These are phyloP conservation scores for Nothomitra cinnamomea DNA, from an alignment of 2,329 filamentous ascomycete genomes.

Conservation along the genomic window DNA sequence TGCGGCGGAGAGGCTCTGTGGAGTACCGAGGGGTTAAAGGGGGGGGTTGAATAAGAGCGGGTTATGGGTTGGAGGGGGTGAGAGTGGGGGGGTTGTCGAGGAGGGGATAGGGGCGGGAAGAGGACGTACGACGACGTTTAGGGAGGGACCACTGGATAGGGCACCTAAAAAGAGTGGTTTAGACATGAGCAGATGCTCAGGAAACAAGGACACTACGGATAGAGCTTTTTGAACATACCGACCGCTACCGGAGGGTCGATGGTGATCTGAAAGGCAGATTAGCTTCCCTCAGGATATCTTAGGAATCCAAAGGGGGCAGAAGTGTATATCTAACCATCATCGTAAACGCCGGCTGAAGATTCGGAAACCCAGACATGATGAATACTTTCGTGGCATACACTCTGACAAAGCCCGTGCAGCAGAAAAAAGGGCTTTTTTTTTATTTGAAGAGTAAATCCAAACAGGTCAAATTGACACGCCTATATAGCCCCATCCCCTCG, in stretches of 20 bases:
- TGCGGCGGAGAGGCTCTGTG: slow-evolving; percentile 22
- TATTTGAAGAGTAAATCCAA: not conserved
- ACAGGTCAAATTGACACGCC: too few species aligned
- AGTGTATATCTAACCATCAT: slow-evolving; percentile 16
- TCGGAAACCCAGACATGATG: slow-evolving; percentile 22
- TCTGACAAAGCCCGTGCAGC: not conserved
- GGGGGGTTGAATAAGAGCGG: not conserved
- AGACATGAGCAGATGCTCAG: too few species aligned
- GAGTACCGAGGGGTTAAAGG: not conserved
- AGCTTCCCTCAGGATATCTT: not conserved
- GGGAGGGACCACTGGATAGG: slow-evolving; percentile 18
- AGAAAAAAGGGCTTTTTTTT: not conserved
- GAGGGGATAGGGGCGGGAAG: not conserved
- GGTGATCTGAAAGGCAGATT: slow-evolving; percentile 14
- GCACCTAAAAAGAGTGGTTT: slow-evolving; percentile 16
- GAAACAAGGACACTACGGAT: too few species aligned
- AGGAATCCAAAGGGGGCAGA: not conserved
- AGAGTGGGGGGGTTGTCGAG: not conserved
- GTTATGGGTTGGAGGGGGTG: too few species aligned
- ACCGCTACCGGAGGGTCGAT: slow-evolving; percentile 18
- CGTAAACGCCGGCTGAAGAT: slow-evolving; percentile 24
- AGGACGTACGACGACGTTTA: slow-evolving; percentile 22
- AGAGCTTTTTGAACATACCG: slow-evolving; percentile 14
- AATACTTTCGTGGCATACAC: not conserved
- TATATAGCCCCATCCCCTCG: not conserved